Percentiles rank a stretch among this genome's conserved stretches.
Evolutionary conservation across 495 filamentous ascomycete species (phyloP).

Genomic region (Lasiosphaeris hirsuta): DNA sequence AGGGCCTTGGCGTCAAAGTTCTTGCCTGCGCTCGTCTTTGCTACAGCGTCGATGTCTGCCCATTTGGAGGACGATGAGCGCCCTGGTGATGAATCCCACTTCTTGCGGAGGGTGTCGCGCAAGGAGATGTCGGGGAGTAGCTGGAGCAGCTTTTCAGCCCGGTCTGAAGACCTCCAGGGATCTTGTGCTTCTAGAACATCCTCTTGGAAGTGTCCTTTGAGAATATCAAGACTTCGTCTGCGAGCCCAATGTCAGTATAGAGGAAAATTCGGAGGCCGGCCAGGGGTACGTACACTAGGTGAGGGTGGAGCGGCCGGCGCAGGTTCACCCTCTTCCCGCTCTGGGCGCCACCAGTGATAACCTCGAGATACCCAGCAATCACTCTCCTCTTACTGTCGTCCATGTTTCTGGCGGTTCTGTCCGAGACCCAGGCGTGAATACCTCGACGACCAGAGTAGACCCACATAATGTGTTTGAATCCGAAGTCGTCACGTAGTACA

Average conservation of each 20-base stretch:
- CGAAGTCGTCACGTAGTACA: slow-evolving; percentile 87
- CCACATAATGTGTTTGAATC: slow-evolving; percentile 95
- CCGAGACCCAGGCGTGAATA: slow-evolving; percentile 98
- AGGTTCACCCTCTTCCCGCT: slow-evolving; percentile 86
- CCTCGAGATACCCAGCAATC: slow-evolving; percentile 81
- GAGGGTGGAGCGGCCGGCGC: slow-evolving; percentile 83
- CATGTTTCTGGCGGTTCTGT: slow-evolving; percentile 75
- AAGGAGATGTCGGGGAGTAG: slow-evolving; percentile 75
- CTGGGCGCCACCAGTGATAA: slow-evolving; percentile 77
- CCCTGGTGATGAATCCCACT: slow-evolving; percentile 81
- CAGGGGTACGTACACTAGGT: slow-evolving; percentile 57
- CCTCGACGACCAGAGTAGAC: slow-evolving; percentile 96
- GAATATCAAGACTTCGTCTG: slow-evolving; percentile 77
- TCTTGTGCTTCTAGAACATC: slow-evolving; percentile 83
- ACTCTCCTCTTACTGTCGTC: slow-evolving; percentile 80
- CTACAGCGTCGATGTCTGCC: slow-evolving; percentile 86
- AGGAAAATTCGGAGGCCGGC: neutral
- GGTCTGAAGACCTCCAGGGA: slow-evolving; percentile 67
- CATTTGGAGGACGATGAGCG: slow-evolving; percentile 77
- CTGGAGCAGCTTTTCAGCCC: slow-evolving; percentile 68
- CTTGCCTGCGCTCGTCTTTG: slow-evolving; percentile 66
- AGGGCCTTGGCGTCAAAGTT: slow-evolving; percentile 62
- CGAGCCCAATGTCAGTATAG: neutral
- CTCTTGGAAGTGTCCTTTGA: slow-evolving; percentile 70
- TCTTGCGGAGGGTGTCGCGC: slow-evolving; percentile 72